Conservation (phyloP, 805 yeast genomes). For the Wickerhamomyces pijperi region DNA sequence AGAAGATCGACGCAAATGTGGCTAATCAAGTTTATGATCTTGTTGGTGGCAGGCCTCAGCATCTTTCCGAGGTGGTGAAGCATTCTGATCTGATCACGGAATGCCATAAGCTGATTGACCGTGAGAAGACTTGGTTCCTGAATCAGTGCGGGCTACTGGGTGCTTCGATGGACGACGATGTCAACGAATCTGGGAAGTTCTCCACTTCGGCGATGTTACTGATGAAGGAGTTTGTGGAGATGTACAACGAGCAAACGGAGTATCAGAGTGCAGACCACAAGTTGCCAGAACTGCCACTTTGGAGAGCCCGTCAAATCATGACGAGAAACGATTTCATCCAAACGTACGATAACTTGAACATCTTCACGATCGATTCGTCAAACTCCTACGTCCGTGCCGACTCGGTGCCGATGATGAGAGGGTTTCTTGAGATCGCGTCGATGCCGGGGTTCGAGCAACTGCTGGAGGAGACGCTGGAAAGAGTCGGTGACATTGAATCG, state of each 20-base stretch:
- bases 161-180: slow-evolving; percentile 77
- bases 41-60: slow-evolving; percentile 81
- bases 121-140: slow-evolving; percentile 78
- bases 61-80: slow-evolving; percentile 57
- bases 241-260: slow-evolving; percentile 31
- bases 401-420: slow-evolving; percentile 83
- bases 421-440: slow-evolving; percentile 65
- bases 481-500: slow-evolving; percentile 69
- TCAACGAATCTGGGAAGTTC: slow-evolving; percentile 74
- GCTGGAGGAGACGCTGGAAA: slow-evolving; percentile 49
- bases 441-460: slow-evolving; percentile 63
- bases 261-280: slow-evolving; percentile 27
- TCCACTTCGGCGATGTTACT: slow-evolving; percentile 63
- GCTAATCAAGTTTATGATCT: slow-evolving; percentile 52
- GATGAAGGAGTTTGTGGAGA: slow-evolving; percentile 59
- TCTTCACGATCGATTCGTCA: slow-evolving; percentile 64
- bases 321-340: slow-evolving; percentile 76
- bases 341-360: slow-evolving; percentile 60
- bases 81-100: slow-evolving; percentile 46
- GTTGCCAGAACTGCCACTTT: slow-evolving; percentile 65
- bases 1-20: slow-evolving; percentile 24
- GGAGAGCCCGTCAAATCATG: slow-evolving; percentile 82
- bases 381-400: slow-evolving; percentile 68
- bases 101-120: slow-evolving; percentile 60
- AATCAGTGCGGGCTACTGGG: slow-evolving; percentile 77